Conservation (phyloP, 192 early-diverging fungal genomes). For the Backusella australiensis region DNA sequence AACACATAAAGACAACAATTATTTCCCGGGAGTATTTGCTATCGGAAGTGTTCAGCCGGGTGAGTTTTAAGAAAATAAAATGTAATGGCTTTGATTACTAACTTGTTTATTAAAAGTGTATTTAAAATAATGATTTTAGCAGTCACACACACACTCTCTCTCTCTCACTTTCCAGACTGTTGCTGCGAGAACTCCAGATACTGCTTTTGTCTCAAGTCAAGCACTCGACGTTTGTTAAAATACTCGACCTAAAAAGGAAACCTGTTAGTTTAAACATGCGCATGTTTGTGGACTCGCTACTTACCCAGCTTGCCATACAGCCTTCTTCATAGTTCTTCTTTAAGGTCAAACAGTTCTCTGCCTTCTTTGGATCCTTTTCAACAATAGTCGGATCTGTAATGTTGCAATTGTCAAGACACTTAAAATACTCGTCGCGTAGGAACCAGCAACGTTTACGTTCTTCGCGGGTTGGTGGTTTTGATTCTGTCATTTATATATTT, state of each 20-base stretch:
- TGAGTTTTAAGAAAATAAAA: too few relatives aligned
- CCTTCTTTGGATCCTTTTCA: constrained; percentile 39
- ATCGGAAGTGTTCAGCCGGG: too few relatives aligned
- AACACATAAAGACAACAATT: too few relatives aligned
- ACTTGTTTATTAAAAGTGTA: neutral
- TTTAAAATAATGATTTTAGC: neutral
- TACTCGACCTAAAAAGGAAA: constrained; percentile 44
- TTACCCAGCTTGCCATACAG: constrained; percentile 75
- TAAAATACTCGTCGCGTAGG: constrained; percentile 75
- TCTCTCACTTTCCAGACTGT: constrained; percentile 26
- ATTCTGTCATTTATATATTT: neutral
- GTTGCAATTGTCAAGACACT: constrained; percentile 65
- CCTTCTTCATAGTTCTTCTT: constrained; percentile 58
- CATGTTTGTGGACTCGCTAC: neutral
- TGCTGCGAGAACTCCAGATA: constrained; percentile 40
- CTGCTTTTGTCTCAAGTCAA: constrained; percentile 48
- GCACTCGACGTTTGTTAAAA: constrained; percentile 54
- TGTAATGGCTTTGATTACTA: too few relatives aligned
- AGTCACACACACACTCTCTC: neutral
- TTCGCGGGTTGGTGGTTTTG: constrained; percentile 56
- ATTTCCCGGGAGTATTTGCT: too few relatives aligned
- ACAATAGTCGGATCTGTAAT: constrained; percentile 56
- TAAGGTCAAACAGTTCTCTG: constrained; percentile 44
- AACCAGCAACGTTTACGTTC: constrained; percentile 77
- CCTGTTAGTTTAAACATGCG: too few relatives aligned